Conservation (phyloP, 306 rosid species). For the Cajanus cajan region DNA sequence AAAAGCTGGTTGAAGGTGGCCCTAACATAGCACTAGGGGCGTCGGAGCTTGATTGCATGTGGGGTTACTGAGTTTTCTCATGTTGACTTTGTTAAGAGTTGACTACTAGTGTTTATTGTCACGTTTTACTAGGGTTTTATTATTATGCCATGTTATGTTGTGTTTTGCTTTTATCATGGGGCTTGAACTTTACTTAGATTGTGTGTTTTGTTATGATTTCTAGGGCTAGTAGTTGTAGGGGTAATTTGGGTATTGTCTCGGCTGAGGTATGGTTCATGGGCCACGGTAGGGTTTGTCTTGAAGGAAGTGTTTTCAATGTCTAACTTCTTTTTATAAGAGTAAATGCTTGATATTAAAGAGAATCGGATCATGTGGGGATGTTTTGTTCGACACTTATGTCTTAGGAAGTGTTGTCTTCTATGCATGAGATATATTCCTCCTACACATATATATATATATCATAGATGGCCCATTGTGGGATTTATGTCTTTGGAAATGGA, state of each 20-base stretch:
- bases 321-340: too few relatives aligned
- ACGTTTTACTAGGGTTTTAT: background rate
- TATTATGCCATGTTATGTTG: background rate
- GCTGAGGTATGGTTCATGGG: background rate
- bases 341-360: too few relatives aligned
- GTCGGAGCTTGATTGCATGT: slow-evolving; percentile 81
- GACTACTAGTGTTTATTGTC: background rate
- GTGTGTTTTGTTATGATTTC: background rate
- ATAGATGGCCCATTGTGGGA: background rate
- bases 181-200: background rate
- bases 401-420: too few relatives aligned
- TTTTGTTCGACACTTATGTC: too few relatives aligned
- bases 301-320: too few relatives aligned
- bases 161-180: background rate
- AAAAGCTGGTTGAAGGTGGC: slow-evolving; percentile 25
- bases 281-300: background rate
- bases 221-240: background rate
- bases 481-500: background rate
- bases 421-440: too few relatives aligned
- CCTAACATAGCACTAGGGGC: slow-evolving; percentile 30
- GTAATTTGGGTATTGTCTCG: background rate
- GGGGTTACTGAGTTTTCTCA: slow-evolving; percentile 43
- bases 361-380: too few relatives aligned
- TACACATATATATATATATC: too few relatives aligned
- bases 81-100: background rate